Evolutionary conservation across 768 basidiomycete species (phyloP).

Genomic region (Kwoniella dendrophila): DNA sequence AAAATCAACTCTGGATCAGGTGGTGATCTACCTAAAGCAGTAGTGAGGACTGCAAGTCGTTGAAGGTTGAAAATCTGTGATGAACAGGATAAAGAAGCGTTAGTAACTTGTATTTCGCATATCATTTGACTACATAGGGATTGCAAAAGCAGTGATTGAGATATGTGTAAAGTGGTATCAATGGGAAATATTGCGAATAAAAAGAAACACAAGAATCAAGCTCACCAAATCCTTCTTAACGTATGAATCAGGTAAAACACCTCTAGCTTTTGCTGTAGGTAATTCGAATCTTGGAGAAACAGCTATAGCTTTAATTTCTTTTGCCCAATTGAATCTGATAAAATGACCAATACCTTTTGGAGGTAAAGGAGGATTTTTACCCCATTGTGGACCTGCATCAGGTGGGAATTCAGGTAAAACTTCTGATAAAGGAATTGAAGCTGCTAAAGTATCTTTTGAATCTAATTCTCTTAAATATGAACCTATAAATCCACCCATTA

Average conservation of each 20-base stretch:
- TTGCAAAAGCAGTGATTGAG: background rate
- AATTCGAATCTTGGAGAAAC: constrained; percentile 95
- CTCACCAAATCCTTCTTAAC: constrained; percentile 86
- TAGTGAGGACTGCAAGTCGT: constrained; percentile 91
- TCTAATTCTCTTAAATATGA: constrained; percentile 91
- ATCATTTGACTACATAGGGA: background rate
- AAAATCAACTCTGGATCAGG: constrained; percentile 96
- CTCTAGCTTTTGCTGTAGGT: constrained; percentile 90
- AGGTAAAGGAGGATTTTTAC: constrained; percentile 79
- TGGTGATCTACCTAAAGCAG: constrained; percentile 83
- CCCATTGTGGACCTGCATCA: constrained; percentile 91
- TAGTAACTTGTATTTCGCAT: background rate
- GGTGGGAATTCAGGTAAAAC: constrained; percentile 94
- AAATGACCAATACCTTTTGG: constrained; percentile 91
- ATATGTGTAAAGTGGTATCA: background rate
- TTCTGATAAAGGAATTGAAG: constrained; percentile 89
- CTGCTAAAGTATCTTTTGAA: constrained; percentile 73
- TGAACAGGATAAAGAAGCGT: background rate
- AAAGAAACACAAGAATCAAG: constrained; percentile 18
- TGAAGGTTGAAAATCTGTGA: constrained; percentile 94
- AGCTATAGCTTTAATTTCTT: constrained; percentile 83
- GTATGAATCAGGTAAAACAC: constrained; percentile 81
- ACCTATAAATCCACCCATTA: constrained; percentile 95
- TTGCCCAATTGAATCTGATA: constrained; percentile 83
- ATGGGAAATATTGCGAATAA: background rate